Evolutionary conservation across 192 early-diverging fungal genomes (phyloP).

Genomic region (Coemansia sp.): DNA sequence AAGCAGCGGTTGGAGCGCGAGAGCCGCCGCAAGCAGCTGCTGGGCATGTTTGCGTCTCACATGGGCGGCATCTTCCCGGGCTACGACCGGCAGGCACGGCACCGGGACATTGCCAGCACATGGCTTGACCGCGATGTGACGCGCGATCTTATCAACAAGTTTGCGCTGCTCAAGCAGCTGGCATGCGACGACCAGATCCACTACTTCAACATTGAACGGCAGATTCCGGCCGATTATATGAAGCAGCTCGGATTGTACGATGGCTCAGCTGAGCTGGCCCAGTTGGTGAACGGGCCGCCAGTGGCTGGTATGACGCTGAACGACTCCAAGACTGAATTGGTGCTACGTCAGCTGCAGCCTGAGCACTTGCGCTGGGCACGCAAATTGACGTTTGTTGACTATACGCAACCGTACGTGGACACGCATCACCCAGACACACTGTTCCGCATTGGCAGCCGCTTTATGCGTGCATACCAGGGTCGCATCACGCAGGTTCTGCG

Average conservation of each 20-base stretch:
- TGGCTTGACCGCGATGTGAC: slow-evolving; percentile 55
- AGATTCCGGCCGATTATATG: slow-evolving; percentile 40
- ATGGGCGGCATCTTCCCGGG: slow-evolving; percentile 54
- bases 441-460: slow-evolving; percentile 53
- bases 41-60: slow-evolving; percentile 53
- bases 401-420: slow-evolving; percentile 54
- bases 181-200: slow-evolving; percentile 48
- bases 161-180: slow-evolving; percentile 47
- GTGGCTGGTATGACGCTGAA: slow-evolving; percentile 52
- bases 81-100: slow-evolving; percentile 47
- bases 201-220: slow-evolving; percentile 52
- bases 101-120: slow-evolving; percentile 41
- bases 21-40: slow-evolving; percentile 51
- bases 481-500: slow-evolving; percentile 46
- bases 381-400: slow-evolving; percentile 55
- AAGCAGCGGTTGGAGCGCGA: slow-evolving; percentile 53
- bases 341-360: slow-evolving; percentile 46
- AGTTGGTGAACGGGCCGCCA: slow-evolving; percentile 32
- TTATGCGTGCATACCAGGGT: slow-evolving; percentile 51
- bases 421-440: slow-evolving; percentile 52
- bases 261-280: slow-evolving; percentile 28
- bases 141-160: slow-evolving; percentile 54
- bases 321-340: slow-evolving; percentile 50
- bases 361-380: slow-evolving; percentile 55
- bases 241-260: slow-evolving; percentile 27